These are phyloP conservation scores for Aspergillus cavernicola DNA, from an alignment of 495 filamentous ascomycete species.

Conservation along the genomic window DNA sequence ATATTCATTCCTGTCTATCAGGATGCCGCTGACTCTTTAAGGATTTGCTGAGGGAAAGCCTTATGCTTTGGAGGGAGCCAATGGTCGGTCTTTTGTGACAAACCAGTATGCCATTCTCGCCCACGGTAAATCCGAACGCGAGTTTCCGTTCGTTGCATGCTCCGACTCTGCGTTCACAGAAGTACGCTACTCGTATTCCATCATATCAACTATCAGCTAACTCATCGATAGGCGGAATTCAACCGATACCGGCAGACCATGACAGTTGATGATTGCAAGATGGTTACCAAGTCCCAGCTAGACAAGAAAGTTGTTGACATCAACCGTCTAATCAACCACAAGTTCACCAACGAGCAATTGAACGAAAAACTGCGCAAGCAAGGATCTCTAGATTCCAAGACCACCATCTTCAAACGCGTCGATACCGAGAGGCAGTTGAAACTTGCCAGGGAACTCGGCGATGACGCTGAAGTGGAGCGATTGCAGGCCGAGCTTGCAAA, in stretches of 20 bases:
- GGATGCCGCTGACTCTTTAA: slow-evolving; percentile 39
- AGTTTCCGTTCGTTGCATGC: slow-evolving; percentile 80
- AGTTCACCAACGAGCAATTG: slow-evolving; percentile 77
- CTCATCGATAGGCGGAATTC: slow-evolving; percentile 63
- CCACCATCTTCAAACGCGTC: slow-evolving; percentile 59
- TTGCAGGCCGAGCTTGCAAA: slow-evolving; percentile 65
- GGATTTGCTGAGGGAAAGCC: slow-evolving; percentile 73
- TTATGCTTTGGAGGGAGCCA: slow-evolving; percentile 69
- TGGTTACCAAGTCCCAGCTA: slow-evolving; percentile 66
- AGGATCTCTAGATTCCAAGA: slow-evolving; percentile 56
- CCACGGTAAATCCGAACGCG: slow-evolving; percentile 71
- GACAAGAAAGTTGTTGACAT: slow-evolving; percentile 74
- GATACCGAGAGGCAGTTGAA: slow-evolving; percentile 58
- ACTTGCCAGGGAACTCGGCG: slow-evolving; percentile 57
- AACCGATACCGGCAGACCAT: slow-evolving; percentile 77
- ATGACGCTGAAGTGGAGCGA: slow-evolving; percentile 55
- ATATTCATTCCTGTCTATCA: neutral
- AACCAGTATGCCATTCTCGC: slow-evolving; percentile 71
- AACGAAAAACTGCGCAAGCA: slow-evolving; percentile 69
- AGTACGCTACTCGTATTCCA: slow-evolving; percentile 38
- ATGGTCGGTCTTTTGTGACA: slow-evolving; percentile 68
- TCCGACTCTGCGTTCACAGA: slow-evolving; percentile 73
- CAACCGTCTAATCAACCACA: slow-evolving; percentile 68
- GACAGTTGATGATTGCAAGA: slow-evolving; percentile 61
- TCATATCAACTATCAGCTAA: neutral